Evolutionary conservation across 2,329 filamentous ascomycete species (phyloP), one percentile per base, ranked within the genome.

Genomic region (Paracorniculantispora psalliotae): DNA sequence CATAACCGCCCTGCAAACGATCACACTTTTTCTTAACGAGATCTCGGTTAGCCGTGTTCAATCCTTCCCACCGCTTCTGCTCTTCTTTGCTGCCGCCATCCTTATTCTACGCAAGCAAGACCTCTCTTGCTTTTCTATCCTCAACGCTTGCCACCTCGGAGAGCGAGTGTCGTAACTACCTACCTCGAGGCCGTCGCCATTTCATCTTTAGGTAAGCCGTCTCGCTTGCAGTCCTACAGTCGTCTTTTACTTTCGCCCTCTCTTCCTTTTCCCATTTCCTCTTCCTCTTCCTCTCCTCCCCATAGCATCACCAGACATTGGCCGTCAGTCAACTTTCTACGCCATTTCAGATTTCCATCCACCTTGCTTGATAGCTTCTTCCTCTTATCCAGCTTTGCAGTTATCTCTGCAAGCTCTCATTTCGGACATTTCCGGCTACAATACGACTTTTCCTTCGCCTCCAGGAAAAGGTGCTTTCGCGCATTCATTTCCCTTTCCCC

Each of bases 351-450:
- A 68, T 70, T 49, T 68, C 69, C 69, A 68, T 66, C 72, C 72
- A 79, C 79, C 77, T 83, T 83, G 81, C 79, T 81, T 73, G 76
- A 78, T 82, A 83, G 78, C 79, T 81, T 73, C 77, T 77, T 78
- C 79, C 30, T 59, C 50, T 59, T 59, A 78, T 81, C 82, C 77
- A 46, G 28, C 46, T 46, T 39, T 39, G 48, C 56, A 57, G 48
- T 59, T 43, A 53, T 39, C 21, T 28, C 56, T 59, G 56, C 56
- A 15, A n/a, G 9, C 10, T 21, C 30, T 28, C 23, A 41, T 37
- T 39, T 47, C 30, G n/a, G 52, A 12, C 28, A 43, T 33, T 26
- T 47, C 30, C 26, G 48, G 26, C 25, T 41, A 44, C 33, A 43
- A 26, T 28, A 52, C 56, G 48, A 46, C 56, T 48, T 50, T 49